Percentiles rank a stretch among this genome's conserved stretches.
Conservation (phyloP, 164 flowering plant genomes). For the Malania oleifera region DNA sequence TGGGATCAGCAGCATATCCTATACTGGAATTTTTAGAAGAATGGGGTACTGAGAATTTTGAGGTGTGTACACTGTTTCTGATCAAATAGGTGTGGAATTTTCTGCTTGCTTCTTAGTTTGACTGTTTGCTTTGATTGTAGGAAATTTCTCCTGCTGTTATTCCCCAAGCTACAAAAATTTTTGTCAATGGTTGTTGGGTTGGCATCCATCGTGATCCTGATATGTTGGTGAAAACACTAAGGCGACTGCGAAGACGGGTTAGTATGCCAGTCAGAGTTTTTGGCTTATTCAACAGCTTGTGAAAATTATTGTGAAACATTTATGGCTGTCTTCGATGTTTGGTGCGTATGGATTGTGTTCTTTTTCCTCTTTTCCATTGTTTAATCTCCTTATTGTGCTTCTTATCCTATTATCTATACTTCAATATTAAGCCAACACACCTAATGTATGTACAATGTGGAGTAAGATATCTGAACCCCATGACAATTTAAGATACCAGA, state of each 20-base stretch:
- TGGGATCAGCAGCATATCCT: conserved; percentile 96
- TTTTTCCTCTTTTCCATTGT: too few species aligned
- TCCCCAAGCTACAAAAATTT: conserved; percentile 91
- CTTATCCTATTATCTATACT: too few species aligned
- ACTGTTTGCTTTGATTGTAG: conserved; percentile 28
- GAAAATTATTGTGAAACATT: too few species aligned
- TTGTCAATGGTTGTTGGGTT: conserved; percentile 99
- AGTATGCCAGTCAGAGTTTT: conserved; percentile 11
- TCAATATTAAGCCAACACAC: too few species aligned
- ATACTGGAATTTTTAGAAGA: conserved; percentile 92
- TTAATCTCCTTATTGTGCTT: too few species aligned
- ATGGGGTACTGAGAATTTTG: conserved; percentile 96
- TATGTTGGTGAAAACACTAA: conserved; percentile 78
- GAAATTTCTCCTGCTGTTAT: conserved; percentile 98
- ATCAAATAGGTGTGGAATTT: neutral
- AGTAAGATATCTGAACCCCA: too few species aligned
- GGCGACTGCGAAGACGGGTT: conserved; percentile 81
- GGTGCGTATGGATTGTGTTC: too few species aligned
- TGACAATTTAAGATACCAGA: too few species aligned
- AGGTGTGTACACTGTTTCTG: conserved; percentile 32
- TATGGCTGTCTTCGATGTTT: too few species aligned
- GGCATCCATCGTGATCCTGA: conserved; percentile 97
- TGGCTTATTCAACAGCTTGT: neutral
- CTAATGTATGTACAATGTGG: too few species aligned
- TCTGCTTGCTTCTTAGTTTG: neutral